Evolutionary conservation across 2,329 filamentous ascomycete genomes (phyloP).

Genomic region (Blastomyces parvus): DNA sequence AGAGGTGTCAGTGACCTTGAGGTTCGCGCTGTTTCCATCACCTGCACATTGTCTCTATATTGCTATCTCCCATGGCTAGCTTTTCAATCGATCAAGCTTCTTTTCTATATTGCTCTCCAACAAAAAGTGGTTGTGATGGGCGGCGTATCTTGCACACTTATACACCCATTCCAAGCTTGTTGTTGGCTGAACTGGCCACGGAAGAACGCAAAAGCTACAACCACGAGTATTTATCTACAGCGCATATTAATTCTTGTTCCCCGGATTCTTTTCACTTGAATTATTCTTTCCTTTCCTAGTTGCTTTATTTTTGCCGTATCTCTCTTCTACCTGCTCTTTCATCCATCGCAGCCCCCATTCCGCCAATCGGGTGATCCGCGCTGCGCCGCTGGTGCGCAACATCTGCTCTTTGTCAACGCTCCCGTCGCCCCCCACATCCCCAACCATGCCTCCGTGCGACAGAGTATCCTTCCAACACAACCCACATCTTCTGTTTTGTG

Average conservation of each 20-base stretch:
- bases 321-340: not conserved
- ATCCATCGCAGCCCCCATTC: not conserved
- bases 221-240: not conserved
- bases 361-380: not conserved
- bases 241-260: not conserved
- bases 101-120: no score
- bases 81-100: no score
- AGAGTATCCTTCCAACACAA: not conserved
- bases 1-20: no score
- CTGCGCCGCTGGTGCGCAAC: not conserved
- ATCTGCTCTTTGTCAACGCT: not conserved
- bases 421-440: not conserved
- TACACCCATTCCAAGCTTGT: not conserved
- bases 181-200: not conserved
- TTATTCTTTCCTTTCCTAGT: not conserved
- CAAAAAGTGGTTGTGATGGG: not conserved
- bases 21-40: no score
- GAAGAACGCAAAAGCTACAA: not conserved
- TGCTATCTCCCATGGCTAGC: no score
- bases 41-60: no score
- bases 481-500: not conserved
- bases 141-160: not conserved
- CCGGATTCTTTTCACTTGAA: not conserved
- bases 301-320: not conserved
- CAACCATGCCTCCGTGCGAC: not conserved